Evolutionary conservation across 83 land plant species (phyloP), one percentile per base, ranked within the genome.

Genomic region (Diphasiastrum complanatum): DNA sequence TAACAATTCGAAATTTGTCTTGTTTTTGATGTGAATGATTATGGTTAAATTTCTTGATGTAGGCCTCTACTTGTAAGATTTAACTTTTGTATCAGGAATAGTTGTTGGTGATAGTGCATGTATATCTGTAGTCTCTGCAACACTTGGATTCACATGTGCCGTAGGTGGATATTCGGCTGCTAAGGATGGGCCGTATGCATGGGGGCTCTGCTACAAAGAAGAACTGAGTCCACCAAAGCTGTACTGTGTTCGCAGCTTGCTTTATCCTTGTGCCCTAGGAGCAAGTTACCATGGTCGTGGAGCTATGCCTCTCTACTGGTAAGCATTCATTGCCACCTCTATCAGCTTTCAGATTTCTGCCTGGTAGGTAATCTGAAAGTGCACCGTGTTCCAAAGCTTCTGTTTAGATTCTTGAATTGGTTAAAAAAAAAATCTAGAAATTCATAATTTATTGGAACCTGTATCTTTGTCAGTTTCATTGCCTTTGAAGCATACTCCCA

Each of bases 231-330:
- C 87, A 0, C 70, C 69, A 59, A 63, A 85, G 47, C 0, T 31
- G 2, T 85, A 82, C 67, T 85, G 86, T 47, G 77, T 64, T 30
- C 48, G 55, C 11, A 69, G 73, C 34, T 58, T 20, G 43, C 41
- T 68, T 1, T 80, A 68, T 40, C 87, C 87, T 0, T 85, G 90
- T 51, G 45, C 73, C 4, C 75, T 78, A 19, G 90, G 87, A 47
- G 84, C 54, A 47, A 69, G 74, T 6, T 85, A 85, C 73, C 73
- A 77, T 68, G 90, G 90, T 40, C 78, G 90, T 27, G 90, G 87
- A 47, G 90, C 90, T 16, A 18, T 85, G 16, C 90, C 87, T 1
- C 36, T 85, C 30, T 83, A 85, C 78, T 85, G 87, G 89, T 85
- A 75, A 34, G 61, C 2, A 4, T 25, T 4, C 4, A 5, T 48